These are phyloP conservation scores for Pseudoneurospora amorphoporcata DNA, from an alignment of 495 filamentous ascomycete species.

Conservation along the genomic window DNA sequence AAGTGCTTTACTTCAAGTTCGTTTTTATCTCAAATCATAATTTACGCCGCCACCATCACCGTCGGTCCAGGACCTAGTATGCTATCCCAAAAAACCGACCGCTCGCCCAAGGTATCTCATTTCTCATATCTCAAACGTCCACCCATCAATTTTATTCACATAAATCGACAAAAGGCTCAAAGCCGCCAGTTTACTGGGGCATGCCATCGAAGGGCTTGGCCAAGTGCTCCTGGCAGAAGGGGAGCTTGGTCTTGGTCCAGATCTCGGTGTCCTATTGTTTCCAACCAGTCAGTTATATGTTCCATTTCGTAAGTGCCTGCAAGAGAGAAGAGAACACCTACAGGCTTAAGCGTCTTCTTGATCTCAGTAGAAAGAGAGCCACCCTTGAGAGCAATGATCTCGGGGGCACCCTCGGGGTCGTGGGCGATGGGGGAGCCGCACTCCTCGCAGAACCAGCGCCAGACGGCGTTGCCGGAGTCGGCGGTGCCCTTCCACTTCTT, in stretches of 20 bases:
- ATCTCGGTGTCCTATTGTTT: constrained; percentile 50
- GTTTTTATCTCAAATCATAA: not conserved
- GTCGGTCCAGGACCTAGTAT: not conserved
- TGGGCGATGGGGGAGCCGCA: constrained; percentile 62
- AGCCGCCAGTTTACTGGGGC: constrained; percentile 38
- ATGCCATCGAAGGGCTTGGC: constrained; percentile 50
- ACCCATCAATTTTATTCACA: not conserved
- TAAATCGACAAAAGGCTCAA: not conserved
- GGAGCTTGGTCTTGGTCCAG: constrained; percentile 57
- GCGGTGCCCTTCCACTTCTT: constrained; percentile 50
- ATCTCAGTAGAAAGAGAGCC: constrained; percentile 50
- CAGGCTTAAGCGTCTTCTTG: constrained; percentile 59
- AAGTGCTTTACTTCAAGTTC: not conserved
- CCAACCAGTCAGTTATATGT: too few species aligned
- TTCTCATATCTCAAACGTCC: not conserved
- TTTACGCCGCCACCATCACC: not conserved
- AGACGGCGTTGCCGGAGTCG: constrained; percentile 46
- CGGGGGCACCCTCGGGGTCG: constrained; percentile 55
- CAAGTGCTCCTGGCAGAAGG: constrained; percentile 56
- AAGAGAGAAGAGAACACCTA: constrained; percentile 17
- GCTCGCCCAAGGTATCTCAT: not conserved
- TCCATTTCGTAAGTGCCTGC: too few species aligned
- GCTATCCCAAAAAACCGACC: not conserved
- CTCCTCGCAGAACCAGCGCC: constrained; percentile 58
- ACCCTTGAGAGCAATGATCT: constrained; percentile 60